A percentile compares a stretch with the other conserved stretches of the same genome.
These are phyloP conservation scores for Musa balbisiana DNA, from an alignment of 202 grass and related monocot genomes.

Conservation along the genomic window DNA sequence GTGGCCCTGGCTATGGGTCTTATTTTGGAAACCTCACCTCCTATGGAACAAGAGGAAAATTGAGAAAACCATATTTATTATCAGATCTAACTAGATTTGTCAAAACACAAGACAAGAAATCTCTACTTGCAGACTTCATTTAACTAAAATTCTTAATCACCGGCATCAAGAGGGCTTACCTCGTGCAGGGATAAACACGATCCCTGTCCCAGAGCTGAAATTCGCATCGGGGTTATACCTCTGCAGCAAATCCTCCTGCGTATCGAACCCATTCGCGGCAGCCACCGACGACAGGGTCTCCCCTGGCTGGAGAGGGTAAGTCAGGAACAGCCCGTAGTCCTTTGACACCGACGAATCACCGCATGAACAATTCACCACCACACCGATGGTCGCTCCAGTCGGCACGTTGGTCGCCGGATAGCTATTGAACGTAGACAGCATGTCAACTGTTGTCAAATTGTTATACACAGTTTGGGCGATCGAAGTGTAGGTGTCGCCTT, in stretches of 20 bases:
- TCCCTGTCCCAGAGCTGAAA: constrained; percentile 24
- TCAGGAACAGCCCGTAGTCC: constrained; percentile 58
- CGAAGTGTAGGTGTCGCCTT: constrained; percentile 9
- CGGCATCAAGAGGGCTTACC: constrained; percentile 31
- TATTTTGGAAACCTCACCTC: not conserved
- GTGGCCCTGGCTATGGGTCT: not conserved
- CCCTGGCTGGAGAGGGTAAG: constrained; percentile 40
- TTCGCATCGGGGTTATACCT: constrained; percentile 51
- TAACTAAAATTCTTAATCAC: not conserved
- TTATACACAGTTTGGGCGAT: constrained; percentile 11
- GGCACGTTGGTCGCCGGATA: constrained; percentile 37
- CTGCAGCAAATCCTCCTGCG: constrained; percentile 19
- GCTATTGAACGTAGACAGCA: constrained; percentile 34
- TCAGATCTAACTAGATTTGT: no score
- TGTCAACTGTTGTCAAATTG: constrained; percentile 44
- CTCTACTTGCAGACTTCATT: not conserved
- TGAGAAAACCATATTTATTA: not conserved
- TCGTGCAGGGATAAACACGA: constrained; percentile 53
- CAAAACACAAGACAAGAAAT: not conserved
- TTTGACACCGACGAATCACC: constrained; percentile 30
- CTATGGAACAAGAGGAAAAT: not conserved
- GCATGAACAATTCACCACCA: constrained; percentile 73
- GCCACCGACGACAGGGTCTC: constrained; percentile 45
- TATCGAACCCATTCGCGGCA: not conserved
- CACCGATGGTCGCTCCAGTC: constrained; percentile 19